These are phyloP conservation scores for Salix caprea DNA, from an alignment of 345 rosid species.

Conservation along the genomic window DNA sequence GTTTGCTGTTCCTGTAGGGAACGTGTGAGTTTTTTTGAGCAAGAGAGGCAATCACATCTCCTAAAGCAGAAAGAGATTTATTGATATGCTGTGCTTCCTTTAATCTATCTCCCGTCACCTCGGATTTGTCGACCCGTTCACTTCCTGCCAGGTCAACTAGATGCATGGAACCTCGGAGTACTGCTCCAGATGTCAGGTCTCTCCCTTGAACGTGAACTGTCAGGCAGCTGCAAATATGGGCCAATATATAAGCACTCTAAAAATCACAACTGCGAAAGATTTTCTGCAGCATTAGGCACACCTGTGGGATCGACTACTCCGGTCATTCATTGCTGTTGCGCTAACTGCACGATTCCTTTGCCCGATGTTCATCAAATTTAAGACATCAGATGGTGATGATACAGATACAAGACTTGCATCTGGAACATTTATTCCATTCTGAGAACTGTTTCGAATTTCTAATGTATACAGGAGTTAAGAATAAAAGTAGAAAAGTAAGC, in stretches of 20 bases:
- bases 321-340: conserved; percentile 32
- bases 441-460: conserved; percentile 34
- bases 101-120: conserved; percentile 31
- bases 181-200: conserved; percentile 25
- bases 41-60: conserved; percentile 34
- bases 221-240: conserved; percentile 26
- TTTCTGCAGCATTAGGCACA: background rate
- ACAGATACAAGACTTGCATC: conserved; percentile 25
- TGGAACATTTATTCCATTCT: conserved; percentile 33
- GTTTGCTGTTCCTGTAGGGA: conserved; percentile 36
- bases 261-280: background rate
- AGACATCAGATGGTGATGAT: conserved; percentile 25
- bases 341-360: conserved; percentile 30
- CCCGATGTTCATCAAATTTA: conserved; percentile 28
- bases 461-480: conserved; percentile 30
- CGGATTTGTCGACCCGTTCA: conserved; percentile 32
- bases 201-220: conserved; percentile 34
- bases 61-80: conserved; percentile 34
- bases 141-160: conserved; percentile 36
- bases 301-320: conserved; percentile 37
- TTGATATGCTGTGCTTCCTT: conserved; percentile 38
- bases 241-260: no score
- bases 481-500: background rate
- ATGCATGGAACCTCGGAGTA: conserved; percentile 33
- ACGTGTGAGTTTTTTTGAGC: conserved; percentile 27